phyloP scores from a whole-genome alignment of 1,284 basidiomycete species.

The Sanghuangporus weigelae region DNA sequence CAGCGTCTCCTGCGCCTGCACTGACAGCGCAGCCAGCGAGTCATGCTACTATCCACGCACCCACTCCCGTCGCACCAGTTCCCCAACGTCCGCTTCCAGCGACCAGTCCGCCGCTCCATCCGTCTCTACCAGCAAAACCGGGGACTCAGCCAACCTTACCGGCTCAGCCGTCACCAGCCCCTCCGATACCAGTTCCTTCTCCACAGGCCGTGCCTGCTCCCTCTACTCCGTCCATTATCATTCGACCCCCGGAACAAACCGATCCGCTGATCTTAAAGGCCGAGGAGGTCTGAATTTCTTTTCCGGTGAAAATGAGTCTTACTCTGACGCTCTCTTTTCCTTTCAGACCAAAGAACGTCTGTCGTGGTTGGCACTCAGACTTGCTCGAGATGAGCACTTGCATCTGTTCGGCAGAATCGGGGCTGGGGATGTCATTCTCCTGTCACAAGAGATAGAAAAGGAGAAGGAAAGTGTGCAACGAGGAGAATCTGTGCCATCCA shows the following conservation, averaged over 20 bases:
- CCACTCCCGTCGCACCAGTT: slow-evolving; percentile 16
- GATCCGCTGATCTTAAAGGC: slow-evolving; percentile 52
- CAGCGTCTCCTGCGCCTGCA: slow-evolving; percentile 23
- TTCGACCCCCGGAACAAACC: slow-evolving; percentile 23
- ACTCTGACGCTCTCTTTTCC: neutral
- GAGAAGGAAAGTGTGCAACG: slow-evolving; percentile 39
- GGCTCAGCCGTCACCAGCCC: slow-evolving; percentile 16
- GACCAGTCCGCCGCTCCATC: slow-evolving; percentile 48
- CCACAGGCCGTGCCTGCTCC: slow-evolving; percentile 20
- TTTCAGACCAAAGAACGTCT: slow-evolving; percentile 63
- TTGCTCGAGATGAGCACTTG: slow-evolving; percentile 63
- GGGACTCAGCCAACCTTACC: slow-evolving; percentile 27
- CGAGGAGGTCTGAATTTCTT: slow-evolving; percentile 49
- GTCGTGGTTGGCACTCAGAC: slow-evolving; percentile 75
- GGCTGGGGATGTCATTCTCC: slow-evolving; percentile 64
- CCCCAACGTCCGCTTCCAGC: slow-evolving; percentile 20
- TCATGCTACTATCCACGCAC: slow-evolving; percentile 5
- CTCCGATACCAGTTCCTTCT: slow-evolving; percentile 14
- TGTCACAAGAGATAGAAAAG: slow-evolving; percentile 64
- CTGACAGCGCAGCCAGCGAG: slow-evolving; percentile 6
- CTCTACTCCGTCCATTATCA: slow-evolving; percentile 23
- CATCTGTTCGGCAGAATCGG: slow-evolving; percentile 74
- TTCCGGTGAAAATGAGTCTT: neutral
- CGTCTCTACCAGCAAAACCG: slow-evolving; percentile 53
- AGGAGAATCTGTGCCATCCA: slow-evolving; percentile 16